Conservation (phyloP, 1,139 yeast species). For the Ogataea hybrid region DNA sequence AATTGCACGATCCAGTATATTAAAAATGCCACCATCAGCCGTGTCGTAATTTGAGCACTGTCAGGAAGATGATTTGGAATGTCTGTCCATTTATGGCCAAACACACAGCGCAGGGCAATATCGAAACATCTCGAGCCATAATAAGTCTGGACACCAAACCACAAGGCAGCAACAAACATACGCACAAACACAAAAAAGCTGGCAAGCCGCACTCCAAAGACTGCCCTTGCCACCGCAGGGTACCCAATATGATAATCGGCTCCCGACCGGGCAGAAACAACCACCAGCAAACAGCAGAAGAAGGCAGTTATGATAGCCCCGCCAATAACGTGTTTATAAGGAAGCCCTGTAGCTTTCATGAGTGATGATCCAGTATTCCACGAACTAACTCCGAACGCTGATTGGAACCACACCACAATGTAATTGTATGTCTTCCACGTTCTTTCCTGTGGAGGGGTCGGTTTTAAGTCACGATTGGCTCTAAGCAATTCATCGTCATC, state of each 20-base stretch:
- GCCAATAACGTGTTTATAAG: slow-evolving; percentile 23
- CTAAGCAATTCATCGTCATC: slow-evolving; percentile 18
- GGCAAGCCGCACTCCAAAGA: slow-evolving; percentile 30
- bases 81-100: slow-evolving; percentile 20
- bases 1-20: slow-evolving; percentile 40
- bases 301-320: slow-evolving; percentile 20
- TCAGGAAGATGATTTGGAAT: slow-evolving; percentile 28
- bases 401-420: slow-evolving; percentile 28
- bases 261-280: slow-evolving; percentile 23
- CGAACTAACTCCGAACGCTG: slow-evolving; percentile 30
- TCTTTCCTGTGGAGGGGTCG: slow-evolving; percentile 27
- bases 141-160: slow-evolving; percentile 35
- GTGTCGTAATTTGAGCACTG: slow-evolving; percentile 38
- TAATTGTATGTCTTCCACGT: slow-evolving; percentile 29
- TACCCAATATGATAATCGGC: slow-evolving; percentile 26
- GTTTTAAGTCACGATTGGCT: slow-evolving; percentile 30
- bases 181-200: slow-evolving; percentile 43
- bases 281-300: slow-evolving; percentile 20
- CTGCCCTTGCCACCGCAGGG: slow-evolving; percentile 24
- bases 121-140: slow-evolving; percentile 20
- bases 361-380: slow-evolving; percentile 33
- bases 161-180: slow-evolving; percentile 40
- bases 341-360: slow-evolving; percentile 20
- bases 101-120: slow-evolving; percentile 16
- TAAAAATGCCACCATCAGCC: slow-evolving; percentile 41